A percentile compares a stretch with the other conserved stretches of the same genome.
These are phyloP conservation scores for Ganoderma meredithae DNA, from an alignment of 1,284 basidiomycete genomes.

Conservation along the genomic window DNA sequence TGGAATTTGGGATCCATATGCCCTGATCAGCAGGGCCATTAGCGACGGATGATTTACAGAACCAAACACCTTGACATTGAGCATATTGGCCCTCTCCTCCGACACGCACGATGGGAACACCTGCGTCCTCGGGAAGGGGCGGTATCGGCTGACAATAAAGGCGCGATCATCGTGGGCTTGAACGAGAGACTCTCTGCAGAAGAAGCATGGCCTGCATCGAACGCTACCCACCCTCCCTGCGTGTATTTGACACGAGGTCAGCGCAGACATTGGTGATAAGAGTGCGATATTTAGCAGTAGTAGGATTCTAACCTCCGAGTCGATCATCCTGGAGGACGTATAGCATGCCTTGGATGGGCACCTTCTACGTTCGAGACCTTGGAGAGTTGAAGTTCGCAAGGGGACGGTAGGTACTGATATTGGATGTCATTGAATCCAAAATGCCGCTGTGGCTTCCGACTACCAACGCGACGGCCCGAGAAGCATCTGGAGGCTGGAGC, in stretches of 20 bases:
- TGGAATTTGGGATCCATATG: not conserved
- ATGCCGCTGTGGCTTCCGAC: not conserved
- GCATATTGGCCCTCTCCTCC: not conserved
- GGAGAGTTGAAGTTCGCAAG: not conserved
- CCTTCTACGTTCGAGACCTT: not conserved
- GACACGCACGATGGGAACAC: not conserved
- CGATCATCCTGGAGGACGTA: not conserved
- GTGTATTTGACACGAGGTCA: not conserved
- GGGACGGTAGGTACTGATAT: not conserved
- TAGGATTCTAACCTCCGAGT: not conserved
- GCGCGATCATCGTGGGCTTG: conserved; percentile 4
- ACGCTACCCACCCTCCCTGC: not conserved
- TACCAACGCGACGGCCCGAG: not conserved
- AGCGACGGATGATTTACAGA: not conserved
- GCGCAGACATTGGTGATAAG: not conserved
- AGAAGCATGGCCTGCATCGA: not conserved
- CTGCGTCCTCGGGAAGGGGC: not conserved
- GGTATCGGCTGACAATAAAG: not conserved
- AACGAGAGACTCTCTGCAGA: not conserved
- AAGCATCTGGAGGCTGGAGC: conserved; percentile 4
- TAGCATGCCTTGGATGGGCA: not conserved
- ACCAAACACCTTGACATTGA: not conserved
- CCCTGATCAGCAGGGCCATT: not conserved
- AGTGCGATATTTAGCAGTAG: not conserved
- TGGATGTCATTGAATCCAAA: conserved; percentile 1